Conservation (phyloP, 2,329 filamentous ascomycete genomes). For the Drechslerella dactyloides region DNA sequence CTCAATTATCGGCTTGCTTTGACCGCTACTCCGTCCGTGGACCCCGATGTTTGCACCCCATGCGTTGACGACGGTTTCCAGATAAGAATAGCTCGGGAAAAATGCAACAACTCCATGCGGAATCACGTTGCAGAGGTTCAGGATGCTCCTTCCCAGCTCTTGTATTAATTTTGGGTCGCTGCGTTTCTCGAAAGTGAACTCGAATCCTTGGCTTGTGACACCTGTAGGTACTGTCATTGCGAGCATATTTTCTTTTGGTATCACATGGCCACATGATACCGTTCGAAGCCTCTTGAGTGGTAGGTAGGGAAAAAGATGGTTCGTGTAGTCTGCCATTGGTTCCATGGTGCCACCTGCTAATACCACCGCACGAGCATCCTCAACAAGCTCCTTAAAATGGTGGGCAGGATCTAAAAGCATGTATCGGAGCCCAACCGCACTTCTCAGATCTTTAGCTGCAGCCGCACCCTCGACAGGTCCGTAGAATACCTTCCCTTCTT, state of each 20-base stretch:
- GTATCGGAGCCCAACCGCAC: constrained; percentile 63
- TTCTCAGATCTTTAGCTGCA: constrained; percentile 28
- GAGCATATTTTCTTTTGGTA: constrained; percentile 79
- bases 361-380: constrained; percentile 83
- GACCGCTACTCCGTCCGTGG: constrained; percentile 52
- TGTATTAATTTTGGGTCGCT: constrained; percentile 66
- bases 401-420: constrained; percentile 88
- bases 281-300: constrained; percentile 70
- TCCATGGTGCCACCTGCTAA: constrained; percentile 97
- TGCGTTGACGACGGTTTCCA: constrained; percentile 72
- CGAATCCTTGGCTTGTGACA: constrained; percentile 66
- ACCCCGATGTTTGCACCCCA: constrained; percentile 65
- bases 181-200: constrained; percentile 85
- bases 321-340: constrained; percentile 78
- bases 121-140: constrained; percentile 74
- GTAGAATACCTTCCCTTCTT: constrained; percentile 71
- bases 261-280: constrained; percentile 92
- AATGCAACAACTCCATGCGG: constrained; percentile 92
- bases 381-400: constrained; percentile 86
- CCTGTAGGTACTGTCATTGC: constrained; percentile 72
- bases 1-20: constrained; percentile 64
- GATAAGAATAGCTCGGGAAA: constrained; percentile 92
- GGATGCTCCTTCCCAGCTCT: constrained; percentile 75
- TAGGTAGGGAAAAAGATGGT: constrained; percentile 82
- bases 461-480: constrained; percentile 59